These are phyloP conservation scores for Discostella pseudostelligera DNA, from an alignment of 108 stramenopile species.

Conservation along the genomic window DNA sequence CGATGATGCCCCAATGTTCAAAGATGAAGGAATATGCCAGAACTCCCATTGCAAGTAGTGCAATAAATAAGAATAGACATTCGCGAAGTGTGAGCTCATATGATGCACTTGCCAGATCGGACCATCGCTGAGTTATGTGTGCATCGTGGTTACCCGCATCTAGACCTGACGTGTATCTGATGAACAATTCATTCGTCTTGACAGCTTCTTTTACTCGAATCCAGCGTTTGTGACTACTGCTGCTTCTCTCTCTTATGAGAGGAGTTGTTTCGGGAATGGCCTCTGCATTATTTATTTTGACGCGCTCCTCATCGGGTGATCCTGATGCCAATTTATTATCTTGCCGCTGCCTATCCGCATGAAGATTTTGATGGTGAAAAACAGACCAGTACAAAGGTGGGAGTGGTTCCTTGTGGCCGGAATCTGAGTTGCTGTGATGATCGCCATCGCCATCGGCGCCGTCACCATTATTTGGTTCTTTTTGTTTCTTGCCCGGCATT, in stretches of 20 bases:
- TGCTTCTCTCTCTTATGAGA: neutral
- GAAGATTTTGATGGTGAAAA: constrained; percentile 17
- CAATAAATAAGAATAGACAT: constrained; percentile 41
- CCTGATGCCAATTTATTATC: no score
- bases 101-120: constrained; percentile 15
- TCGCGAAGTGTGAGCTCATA: constrained; percentile 41
- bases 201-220: constrained; percentile 43
- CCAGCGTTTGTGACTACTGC: neutral
- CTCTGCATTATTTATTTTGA: neutral
- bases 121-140: constrained; percentile 7
- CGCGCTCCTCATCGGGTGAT: neutral
- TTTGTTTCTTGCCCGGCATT: neutral
- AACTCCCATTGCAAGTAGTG: constrained; percentile 51
- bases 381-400: constrained; percentile 23
- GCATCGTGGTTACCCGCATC: constrained; percentile 5
- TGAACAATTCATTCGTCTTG: constrained; percentile 50
- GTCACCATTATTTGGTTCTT: neutral
- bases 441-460: neutral
- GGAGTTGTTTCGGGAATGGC: neutral
- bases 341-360: neutral
- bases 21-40: constrained; percentile 53
- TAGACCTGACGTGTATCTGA: constrained; percentile 33
- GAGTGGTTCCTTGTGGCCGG: neutral
- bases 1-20: constrained; percentile 55
- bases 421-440: neutral